phyloP scores from a whole-genome alignment of 345 rosid species.

The Linum tenue region DNA sequence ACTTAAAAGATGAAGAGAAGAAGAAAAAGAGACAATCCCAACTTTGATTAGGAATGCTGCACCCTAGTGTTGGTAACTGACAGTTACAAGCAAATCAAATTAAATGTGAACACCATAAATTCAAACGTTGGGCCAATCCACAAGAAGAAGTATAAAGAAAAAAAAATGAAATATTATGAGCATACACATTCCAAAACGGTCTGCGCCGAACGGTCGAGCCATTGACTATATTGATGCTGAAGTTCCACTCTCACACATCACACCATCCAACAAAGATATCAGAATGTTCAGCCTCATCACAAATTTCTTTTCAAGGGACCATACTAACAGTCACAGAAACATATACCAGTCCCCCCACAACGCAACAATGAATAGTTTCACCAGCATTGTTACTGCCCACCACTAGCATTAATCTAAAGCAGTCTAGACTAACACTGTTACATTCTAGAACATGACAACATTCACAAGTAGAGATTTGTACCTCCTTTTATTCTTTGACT shows the following conservation, averaged over 20 bases:
- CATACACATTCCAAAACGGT: too few relatives aligned
- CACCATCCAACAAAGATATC: background rate
- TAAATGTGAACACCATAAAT: too few relatives aligned
- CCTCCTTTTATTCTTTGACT: constrained; percentile 74
- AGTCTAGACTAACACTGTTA: background rate
- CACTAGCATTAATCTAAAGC: background rate
- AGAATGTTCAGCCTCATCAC: background rate
- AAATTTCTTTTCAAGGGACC: background rate
- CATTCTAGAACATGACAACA: background rate
- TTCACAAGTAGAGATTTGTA: constrained; percentile 14
- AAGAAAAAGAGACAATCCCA: too few relatives aligned
- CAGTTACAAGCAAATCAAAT: too few relatives aligned
- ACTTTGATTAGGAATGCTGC: too few relatives aligned
- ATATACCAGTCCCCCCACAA: background rate
- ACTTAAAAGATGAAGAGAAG: background rate
- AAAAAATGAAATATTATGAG: too few relatives aligned
- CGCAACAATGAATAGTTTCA: background rate
- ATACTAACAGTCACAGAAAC: background rate
- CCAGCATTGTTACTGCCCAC: background rate
- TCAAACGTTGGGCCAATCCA: too few relatives aligned
- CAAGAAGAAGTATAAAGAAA: too few relatives aligned
- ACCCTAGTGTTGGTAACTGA: too few relatives aligned
- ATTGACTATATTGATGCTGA: background rate
- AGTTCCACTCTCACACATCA: background rate
- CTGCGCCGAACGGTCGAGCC: too few relatives aligned